Base-by-base conservation (phyloP, 495 filamentous ascomycete genomes). In the Penicillium argentinense region DNA sequence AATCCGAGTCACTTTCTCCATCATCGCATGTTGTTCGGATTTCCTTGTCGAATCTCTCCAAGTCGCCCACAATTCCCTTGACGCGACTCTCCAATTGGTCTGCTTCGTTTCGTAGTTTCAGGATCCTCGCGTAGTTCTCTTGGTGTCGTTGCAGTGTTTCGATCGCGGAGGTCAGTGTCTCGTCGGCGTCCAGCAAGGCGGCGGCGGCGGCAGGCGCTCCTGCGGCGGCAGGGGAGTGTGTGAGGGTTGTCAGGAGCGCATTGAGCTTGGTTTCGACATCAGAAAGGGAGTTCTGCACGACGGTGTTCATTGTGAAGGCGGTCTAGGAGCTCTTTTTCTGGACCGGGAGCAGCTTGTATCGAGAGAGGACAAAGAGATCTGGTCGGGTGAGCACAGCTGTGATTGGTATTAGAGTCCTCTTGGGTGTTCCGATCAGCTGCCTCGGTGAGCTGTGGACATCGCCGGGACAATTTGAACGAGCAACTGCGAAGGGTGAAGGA, bases 231-330 rank as follows among this genome's bases (percentile, higher is more conserved):
- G 73, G 69, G 7, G 68, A 65, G 19, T 67, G 71, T 1, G 70
- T 74, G 7, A 76, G 63, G 30, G 60, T 69, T 0, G 47, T 64
- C 14, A 76, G 27, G 8, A 76, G 68, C 29, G 61, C 52, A 52
- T 71, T 74, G 56, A 76, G 67, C 37, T 63, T 67, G 16, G 50
- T 54, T 52, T 74, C 73, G 30, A 76, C 63, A 30, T 57, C 62
- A 1, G 66, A 59, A 27, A 76, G 55, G 13, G 69, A 53, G 8
- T 57, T 54, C 42, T 72, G 68, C 30, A 74, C 45, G 23, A 62
- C 52, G 5, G 59, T 39, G 43, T 76, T 66, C 73, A 76, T 76
- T 12, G 27, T 59, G 47, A 23, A 36, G 45, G 23, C n/a, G n/a
- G n/a, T n/a, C n/a, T n/a, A n/a, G n/a, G n/a, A n/a, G n/a, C n/a